Conservation (phyloP, 2,329 filamentous ascomycete species). For the Diaporthe longicolla region DNA sequence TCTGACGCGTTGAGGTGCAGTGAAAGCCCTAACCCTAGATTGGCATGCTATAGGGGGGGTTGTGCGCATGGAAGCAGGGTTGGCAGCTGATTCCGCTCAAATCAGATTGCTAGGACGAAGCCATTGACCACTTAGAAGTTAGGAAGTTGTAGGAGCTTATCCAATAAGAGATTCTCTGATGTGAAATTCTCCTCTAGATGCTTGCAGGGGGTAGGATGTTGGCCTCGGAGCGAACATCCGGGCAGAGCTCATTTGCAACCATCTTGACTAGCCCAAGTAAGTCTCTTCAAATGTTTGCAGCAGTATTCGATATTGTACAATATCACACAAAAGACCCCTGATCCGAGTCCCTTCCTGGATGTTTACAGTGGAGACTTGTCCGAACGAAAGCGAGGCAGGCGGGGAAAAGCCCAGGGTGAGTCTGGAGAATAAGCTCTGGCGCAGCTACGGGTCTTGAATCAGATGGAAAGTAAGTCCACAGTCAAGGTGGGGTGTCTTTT, state of each 20-base stretch:
- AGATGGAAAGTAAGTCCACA: background rate
- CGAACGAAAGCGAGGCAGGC: background rate
- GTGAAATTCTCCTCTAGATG: too few species aligned
- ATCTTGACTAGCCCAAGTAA: too few species aligned
- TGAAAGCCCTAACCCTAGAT: background rate
- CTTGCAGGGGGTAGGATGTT: too few species aligned
- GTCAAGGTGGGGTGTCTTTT: background rate
- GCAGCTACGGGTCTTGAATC: background rate
- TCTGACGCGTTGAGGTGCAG: slow-evolving; percentile 14
- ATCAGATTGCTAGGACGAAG: background rate
- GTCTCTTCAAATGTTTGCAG: too few species aligned
- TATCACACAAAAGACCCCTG: background rate
- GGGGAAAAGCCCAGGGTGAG: background rate
- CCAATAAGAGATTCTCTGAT: too few species aligned
- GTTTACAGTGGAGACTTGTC: background rate
- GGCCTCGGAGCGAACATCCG: too few species aligned
- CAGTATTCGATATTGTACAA: too few species aligned
- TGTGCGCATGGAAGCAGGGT: background rate
- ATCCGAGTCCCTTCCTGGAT: too few species aligned
- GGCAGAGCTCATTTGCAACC: too few species aligned
- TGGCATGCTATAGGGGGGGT: too few species aligned
- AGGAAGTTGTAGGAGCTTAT: too few species aligned
- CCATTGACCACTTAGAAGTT: too few species aligned
- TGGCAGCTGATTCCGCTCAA: background rate
- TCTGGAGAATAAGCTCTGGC: background rate